Base-by-base conservation (phyloP, 2,329 filamentous ascomycete genomes). In the Colletotrichum noveboracense region DNA sequence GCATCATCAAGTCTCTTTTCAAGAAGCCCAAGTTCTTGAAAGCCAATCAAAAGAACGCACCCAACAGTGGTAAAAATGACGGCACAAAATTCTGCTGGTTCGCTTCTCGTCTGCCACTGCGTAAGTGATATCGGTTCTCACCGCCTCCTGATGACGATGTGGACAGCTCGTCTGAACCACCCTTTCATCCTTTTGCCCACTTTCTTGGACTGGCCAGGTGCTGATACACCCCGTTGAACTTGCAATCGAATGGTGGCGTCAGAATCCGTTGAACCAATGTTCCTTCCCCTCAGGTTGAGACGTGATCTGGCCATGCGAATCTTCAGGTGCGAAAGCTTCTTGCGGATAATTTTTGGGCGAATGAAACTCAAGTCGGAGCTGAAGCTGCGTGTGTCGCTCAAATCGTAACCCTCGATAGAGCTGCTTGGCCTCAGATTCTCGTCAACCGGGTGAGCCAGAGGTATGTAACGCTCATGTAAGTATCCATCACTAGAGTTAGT, bases 241-340 rank as follows among this genome's bases (percentile, higher is more conserved):
- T 32, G 60, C 12, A 28, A 8, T 30, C 58, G 14, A 28, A n/a
- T 14, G 5, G 38, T 64, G 18, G 56, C 64, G 24, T 66, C 30
- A 36, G 64, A 43, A 21, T 71, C 48, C 9, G 24, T 21, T 58
- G 68, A 34, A 38, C 21, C 68, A 36, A 60, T 18, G 18, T 32
- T 32, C 18, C 64, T 55, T 8, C 64, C 61, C 36, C 65, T 66
- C 28, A 77, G 28, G n/a, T 77, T 74, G 18, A 71, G 61, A 9
- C 71, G 71, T 48, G 76, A 77, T 34, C 66, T 69, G 16, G 61
- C 67, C 14, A 78, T 66, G 55, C 75, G 75, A 32, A 75, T 56
- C n/a, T 62, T 76, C 28, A 78, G 26, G 24, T 77, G 61, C 7
- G 76, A 78, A 7, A 78, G 66, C 18, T 78, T 78, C 68, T 78